Evolutionary conservation across 768 basidiomycete species (phyloP).

Genomic region (Gelatoporia subvermispora): DNA sequence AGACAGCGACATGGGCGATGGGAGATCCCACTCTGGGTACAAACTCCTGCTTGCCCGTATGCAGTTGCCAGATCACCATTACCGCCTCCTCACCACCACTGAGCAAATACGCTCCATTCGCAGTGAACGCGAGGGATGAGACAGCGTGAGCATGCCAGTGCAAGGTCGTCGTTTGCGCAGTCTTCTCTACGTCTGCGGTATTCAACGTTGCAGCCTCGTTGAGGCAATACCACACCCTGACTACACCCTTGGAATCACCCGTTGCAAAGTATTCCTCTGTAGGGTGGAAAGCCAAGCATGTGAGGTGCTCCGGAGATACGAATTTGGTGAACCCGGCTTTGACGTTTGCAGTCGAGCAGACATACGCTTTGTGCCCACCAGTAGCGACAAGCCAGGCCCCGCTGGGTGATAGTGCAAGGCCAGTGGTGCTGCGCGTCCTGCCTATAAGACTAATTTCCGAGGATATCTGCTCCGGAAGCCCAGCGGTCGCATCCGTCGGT

Average conservation of each 20-base stretch:
- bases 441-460: conserved; percentile 55
- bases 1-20: conserved; percentile 65
- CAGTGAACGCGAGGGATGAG: conserved; percentile 77
- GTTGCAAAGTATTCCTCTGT: conserved; percentile 92
- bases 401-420: conserved; percentile 68
- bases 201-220: conserved; percentile 47
- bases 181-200: conserved; percentile 65
- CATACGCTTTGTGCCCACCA: conserved; percentile 74
- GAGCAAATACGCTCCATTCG: conserved; percentile 87
- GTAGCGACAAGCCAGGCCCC: conserved; percentile 76
- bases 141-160: conserved; percentile 99
- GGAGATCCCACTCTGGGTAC: conserved; percentile 89
- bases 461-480: conserved; percentile 37
- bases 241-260: conserved; percentile 79
- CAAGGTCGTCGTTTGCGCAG: conserved; percentile 76
- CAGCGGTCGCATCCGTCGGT: conserved; percentile 36
- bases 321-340: conserved; percentile 76
- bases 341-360: conserved; percentile 53
- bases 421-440: conserved; percentile 58
- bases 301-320: conserved; percentile 73
- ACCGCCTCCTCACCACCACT: conserved; percentile 96
- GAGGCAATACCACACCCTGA: conserved; percentile 92
- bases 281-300: conserved; percentile 85
- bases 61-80: conserved; percentile 94
- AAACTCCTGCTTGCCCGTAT: conserved; percentile 85